A percentile compares a stretch with the other conserved stretches of the same genome.
Conservation (phyloP, 1,284 basidiomycete species). For the Laetiporus sulphureus region DNA sequence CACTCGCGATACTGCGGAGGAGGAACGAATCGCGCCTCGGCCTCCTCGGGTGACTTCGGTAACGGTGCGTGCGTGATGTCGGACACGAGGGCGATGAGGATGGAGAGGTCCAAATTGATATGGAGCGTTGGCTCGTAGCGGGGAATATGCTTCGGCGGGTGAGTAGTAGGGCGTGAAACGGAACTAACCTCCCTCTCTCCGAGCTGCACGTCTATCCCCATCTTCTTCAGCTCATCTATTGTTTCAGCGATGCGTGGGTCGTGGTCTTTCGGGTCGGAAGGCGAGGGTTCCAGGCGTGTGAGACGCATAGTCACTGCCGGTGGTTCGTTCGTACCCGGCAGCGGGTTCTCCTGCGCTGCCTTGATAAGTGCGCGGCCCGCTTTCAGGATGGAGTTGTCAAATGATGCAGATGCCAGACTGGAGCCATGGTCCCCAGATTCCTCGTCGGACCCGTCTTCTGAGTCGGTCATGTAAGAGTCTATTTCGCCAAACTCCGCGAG, state of each 20-base stretch:
- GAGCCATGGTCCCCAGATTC: conserved; percentile 21
- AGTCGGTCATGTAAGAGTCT: conserved; percentile 73
- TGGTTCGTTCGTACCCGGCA: conserved; percentile 23
- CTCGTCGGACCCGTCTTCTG: conserved; percentile 44
- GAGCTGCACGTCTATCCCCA: conserved; percentile 63
- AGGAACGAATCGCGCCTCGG: conserved; percentile 55
- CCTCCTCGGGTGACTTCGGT: conserved; percentile 50
- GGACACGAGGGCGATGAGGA: conserved; percentile 76
- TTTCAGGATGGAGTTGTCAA: conserved; percentile 66
- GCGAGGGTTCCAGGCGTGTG: conserved; percentile 56
- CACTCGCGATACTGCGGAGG: conserved; percentile 48
- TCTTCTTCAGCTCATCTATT: conserved; percentile 42
- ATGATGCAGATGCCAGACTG: conserved; percentile 40
- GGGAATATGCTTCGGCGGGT: conserved; percentile 9
- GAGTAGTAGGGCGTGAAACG: conserved; percentile 12
- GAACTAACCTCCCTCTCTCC: conserved; percentile 44
- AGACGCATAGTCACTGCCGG: conserved; percentile 54
- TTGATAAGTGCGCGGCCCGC: conserved; percentile 56
- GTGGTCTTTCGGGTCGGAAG: conserved; percentile 27
- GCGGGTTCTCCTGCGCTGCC: conserved; percentile 51
- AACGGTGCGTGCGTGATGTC: conserved; percentile 74
- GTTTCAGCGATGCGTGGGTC: conserved; percentile 62
- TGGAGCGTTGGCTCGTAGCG: conserved; percentile 39
- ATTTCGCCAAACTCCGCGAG: conserved; percentile 74
- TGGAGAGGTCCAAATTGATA: conserved; percentile 77